Evolutionary conservation across 2,329 filamentous ascomycete species (phyloP).

Genomic region (Cercospora berteroae): DNA sequence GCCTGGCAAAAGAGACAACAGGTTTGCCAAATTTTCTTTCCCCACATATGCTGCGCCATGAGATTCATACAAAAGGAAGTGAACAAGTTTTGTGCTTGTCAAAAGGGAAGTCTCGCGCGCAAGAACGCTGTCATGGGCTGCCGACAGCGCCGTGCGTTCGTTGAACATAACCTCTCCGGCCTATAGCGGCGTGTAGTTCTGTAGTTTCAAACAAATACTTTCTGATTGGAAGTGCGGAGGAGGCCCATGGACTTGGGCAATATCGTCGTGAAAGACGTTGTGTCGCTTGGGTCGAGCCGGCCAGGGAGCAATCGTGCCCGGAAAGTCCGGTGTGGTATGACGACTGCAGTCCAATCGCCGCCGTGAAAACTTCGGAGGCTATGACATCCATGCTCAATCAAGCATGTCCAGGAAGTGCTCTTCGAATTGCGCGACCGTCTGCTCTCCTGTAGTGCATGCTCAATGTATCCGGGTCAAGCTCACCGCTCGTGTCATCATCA

Average conservation of each 20-base stretch:
- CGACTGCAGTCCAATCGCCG: background rate
- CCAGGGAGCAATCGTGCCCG: background rate
- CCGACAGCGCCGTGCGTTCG: slow-evolving; percentile 27
- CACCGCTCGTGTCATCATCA: slow-evolving; percentile 27
- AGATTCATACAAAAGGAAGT: background rate
- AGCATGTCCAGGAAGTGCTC: slow-evolving; percentile 28
- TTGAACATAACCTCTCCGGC: slow-evolving; percentile 12
- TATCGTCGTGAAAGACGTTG: background rate
- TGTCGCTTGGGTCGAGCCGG: background rate
- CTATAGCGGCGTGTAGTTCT: background rate
- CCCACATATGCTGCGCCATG: slow-evolving; percentile 2
- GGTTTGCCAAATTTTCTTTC: background rate
- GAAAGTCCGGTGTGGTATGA: background rate
- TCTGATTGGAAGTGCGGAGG: background rate
- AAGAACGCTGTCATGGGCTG: slow-evolving; percentile 21
- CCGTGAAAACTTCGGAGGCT: background rate
- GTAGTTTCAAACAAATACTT: background rate
- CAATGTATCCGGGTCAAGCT: slow-evolving; percentile 32
- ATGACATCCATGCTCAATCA: background rate
- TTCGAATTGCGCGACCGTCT: slow-evolving; percentile 40
- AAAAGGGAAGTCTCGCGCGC: slow-evolving; percentile 1
- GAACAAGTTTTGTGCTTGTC: background rate
- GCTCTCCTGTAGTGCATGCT: slow-evolving; percentile 50
- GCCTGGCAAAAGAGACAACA: background rate
- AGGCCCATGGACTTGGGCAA: background rate